A percentile compares a stretch with the other conserved stretches of the same genome.
These are phyloP conservation scores for Glycine tomentella DNA, from an alignment of 306 rosid genomes.

Conservation along the genomic window DNA sequence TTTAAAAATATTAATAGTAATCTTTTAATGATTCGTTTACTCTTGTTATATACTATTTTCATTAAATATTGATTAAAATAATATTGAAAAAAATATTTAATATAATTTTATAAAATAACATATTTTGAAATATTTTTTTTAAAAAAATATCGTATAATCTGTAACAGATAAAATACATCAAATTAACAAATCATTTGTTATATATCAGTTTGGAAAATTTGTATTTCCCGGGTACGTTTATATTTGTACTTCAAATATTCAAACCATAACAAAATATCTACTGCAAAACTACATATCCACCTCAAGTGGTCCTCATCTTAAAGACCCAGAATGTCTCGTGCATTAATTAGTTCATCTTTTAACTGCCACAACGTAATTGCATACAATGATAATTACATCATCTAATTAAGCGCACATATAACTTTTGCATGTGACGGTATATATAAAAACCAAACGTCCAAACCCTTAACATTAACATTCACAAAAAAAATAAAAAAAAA, in stretches of 20 bases:
- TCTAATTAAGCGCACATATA: neutral
- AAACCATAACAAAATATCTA: neutral
- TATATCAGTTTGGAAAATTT: neutral
- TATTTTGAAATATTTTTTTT: too few relatives aligned
- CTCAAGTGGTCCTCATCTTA: neutral
- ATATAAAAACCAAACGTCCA: neutral
- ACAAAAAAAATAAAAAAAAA: too few relatives aligned
- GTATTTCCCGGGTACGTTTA: neutral
- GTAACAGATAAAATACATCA: too few relatives aligned
- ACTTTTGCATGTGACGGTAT: neutral
- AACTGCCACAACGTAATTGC: neutral
- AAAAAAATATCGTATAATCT: too few relatives aligned
- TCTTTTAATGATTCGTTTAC: too few relatives aligned
- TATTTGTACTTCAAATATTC: neutral
- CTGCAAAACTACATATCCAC: conserved; percentile 10
- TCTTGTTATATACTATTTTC: too few relatives aligned
- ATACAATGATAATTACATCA: neutral
- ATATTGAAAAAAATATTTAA: too few relatives aligned
- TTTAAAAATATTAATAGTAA: too few relatives aligned
- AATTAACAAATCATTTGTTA: neutral
- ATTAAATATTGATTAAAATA: too few relatives aligned
- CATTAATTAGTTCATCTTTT: neutral
- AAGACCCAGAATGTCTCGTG: neutral
- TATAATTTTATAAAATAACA: too few relatives aligned
- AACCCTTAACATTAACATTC: neutral